Percentiles rank a stretch among this genome's conserved stretches.
phyloP scores from a whole-genome alignment of 176 grass and related monocot species.

The Avena insularis region DNA sequence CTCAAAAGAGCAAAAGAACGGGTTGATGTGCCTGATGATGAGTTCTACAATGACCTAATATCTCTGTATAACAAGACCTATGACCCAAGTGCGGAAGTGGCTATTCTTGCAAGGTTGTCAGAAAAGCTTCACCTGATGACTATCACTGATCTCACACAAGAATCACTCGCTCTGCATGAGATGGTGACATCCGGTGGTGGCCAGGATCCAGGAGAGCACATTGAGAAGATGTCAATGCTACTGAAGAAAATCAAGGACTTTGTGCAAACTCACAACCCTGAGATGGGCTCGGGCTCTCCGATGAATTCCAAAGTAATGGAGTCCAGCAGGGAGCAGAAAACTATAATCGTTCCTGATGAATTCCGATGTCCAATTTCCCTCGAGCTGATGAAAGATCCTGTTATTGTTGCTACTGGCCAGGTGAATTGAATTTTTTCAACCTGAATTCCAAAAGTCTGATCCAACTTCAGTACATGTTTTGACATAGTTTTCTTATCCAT shows the following conservation, averaged over 20 bases:
- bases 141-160: slow-evolving; percentile 89
- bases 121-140: slow-evolving; percentile 74
- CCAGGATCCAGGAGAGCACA: slow-evolving; percentile 77
- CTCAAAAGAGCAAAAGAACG: slow-evolving; percentile 88
- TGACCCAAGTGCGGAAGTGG: slow-evolving; percentile 50
- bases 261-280: slow-evolving; percentile 85
- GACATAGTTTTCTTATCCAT: slow-evolving; percentile 22
- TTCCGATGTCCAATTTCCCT: slow-evolving; percentile 95
- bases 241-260: slow-evolving; percentile 98
- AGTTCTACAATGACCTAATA: slow-evolving; percentile 65
- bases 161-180: slow-evolving; percentile 94
- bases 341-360: slow-evolving; percentile 72
- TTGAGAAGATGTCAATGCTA: slow-evolving; percentile 95
- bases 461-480: slow-evolving; percentile 23
- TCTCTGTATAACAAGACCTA: slow-evolving; percentile 72
- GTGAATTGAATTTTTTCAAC: slow-evolving; percentile 35
- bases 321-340: slow-evolving; percentile 32
- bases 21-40: slow-evolving; percentile 57
- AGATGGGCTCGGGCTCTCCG: slow-evolving; percentile 73
- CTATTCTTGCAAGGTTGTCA: slow-evolving; percentile 64
- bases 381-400: slow-evolving; percentile 94
- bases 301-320: slow-evolving; percentile 46
- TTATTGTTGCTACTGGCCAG: slow-evolving; percentile 79
- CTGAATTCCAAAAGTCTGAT: neutral
- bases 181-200: slow-evolving; percentile 79